Evolutionary conservation across 2,329 filamentous ascomycete species (phyloP), one percentile per base, ranked within the genome.

Genomic region (Tolypocladium inflatum): DNA sequence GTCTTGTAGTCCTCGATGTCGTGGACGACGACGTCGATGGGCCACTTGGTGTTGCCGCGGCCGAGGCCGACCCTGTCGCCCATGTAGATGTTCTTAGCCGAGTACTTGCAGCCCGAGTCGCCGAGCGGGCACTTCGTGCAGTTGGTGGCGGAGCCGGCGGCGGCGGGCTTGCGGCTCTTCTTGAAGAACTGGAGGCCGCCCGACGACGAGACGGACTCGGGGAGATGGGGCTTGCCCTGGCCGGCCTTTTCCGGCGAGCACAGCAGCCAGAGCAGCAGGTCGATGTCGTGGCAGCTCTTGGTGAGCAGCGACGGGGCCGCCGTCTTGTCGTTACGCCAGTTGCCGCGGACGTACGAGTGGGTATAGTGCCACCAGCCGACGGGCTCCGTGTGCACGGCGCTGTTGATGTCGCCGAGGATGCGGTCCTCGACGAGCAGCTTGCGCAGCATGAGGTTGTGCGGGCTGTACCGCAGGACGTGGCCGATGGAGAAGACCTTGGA

Each of bases 321-420:
- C 6, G 77, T 87, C 0, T 84, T 87, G 63, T 90, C 85, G 62
- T 89, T 90, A 7, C 93, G 84, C 94, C 94, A 97, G 73, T 97
- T 97, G 19, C 94, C 94, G 52, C 90, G 83, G 41, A 97, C 93
- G 65, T 93, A 96, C 48, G 87, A 91, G 71, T 96, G 92, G 0
- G 88, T 80, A 70, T 95, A 97, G 71, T 97, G 94, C 90, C 91
- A 97, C 86, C 89, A 96, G 1, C 94, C 94, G 0, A 99, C 87
- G 0, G 94, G 94, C 71, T 97, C 94, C 0, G 90, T 94, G 72
- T 97, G 94, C 62, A 95, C 89, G 43, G 96, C 80, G 43, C 89
- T 93, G 56, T 95, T 77, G 37, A 97, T 78, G 57, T 97, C 89
- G 8, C 94, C 94, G 67, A 99, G 87, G 15, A 86, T 83, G 15